Base-by-base conservation (phyloP, 2,329 filamentous ascomycete genomes). In the Aspergillus sp. region DNA sequence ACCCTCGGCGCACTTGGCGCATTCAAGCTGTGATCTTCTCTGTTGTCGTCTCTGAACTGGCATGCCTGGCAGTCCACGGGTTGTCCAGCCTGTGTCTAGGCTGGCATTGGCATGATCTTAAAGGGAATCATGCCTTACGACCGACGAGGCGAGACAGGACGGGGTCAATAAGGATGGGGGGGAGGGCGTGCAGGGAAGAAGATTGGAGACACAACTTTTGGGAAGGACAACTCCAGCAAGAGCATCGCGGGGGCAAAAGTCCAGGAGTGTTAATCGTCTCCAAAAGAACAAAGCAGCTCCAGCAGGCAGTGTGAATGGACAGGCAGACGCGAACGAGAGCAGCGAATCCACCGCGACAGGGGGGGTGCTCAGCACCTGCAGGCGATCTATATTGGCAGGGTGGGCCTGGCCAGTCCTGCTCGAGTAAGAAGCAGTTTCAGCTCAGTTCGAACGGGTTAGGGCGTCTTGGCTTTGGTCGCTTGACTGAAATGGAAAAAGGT, bases 91-190 rank as follows among this genome's bases (percentile, higher is more conserved):
- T 36, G 48, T 32, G 41, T 38, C 42, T 53, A 53, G 45, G 43
- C 50, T 44, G 50, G 50, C 50, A 53, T 53, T 39, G 39, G 26
- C 41, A 45, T 45, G 8, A 24, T 45, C 41, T 53, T 26, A 45
- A 45, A 30, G 24, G 12, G 39, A 34, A 52, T 34, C 49, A 52
- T 43, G 17, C 32, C 49, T 41, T 50, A 8, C 47, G 20, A 38
- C 48, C 32, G 48, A 2, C 20, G 44, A 17, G 15, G 44, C 24
- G 22, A 26, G 22, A n/a, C 2, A 18, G n/a, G 34, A 17, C 24
- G 24, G 24, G 34, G 34, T 39, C 18, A 24, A 49, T 17, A 20
- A 12, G 11, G 17, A 36, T 9, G 3, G 17, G 26, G n/a, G 34
- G 5, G 36, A 13, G 13, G 34, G 34, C 34, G 34, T 36, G 34